Base-by-base conservation (phyloP, 2,329 filamentous ascomycete species). In the Bipolaris victoriae region DNA sequence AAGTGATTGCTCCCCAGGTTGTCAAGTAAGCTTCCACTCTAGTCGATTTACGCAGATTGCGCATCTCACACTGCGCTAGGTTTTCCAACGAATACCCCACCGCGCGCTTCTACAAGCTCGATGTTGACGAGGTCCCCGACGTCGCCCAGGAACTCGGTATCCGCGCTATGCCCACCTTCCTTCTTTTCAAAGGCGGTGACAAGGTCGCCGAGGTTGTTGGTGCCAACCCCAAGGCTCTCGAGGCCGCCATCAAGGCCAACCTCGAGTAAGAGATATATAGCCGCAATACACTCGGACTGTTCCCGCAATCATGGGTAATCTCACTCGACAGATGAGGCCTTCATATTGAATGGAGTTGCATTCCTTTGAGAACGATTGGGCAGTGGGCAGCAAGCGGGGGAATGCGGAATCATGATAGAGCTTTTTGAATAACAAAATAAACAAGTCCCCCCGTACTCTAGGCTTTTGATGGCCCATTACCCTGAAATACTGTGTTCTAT, bases 91-190 rank as follows among this genome's bases (percentile, higher is more conserved):
- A 79, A 57, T 86, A 85, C 80, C 77, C 84, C 64, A 76, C 81
- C 65, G 83, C 89, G 65, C 82, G 86, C 77, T 97, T 97, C 80
- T 87, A 87, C 84, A 95, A 97, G 85, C 82, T 97, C 74, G 92
- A 98, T 77, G 92, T 97, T 69, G 93, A 97, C 77, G 83, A 92
- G 64, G 81, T 94, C 39, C 82, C 88, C 65, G 87, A 90, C 1
- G 84, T 97, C 48, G 87, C 90, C 31, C 84, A 88, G 70, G 87
- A 95, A 74, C 87, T 95, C 62, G 86, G 86, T 63, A 86, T 98
- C 76, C 87, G 90, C 68, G 92, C 93, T 75, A 97, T 98, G 92
- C 93, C 94, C 54, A 96, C 92, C 26, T 97, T 98, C 81, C 72
- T 90, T 55, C 77, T 96, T 72, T 97, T 92, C 86, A 90, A 92